Evolutionary conservation across 352 stramenopile genomes (phyloP).

Genomic region (Thalassiosira pacifica): DNA sequence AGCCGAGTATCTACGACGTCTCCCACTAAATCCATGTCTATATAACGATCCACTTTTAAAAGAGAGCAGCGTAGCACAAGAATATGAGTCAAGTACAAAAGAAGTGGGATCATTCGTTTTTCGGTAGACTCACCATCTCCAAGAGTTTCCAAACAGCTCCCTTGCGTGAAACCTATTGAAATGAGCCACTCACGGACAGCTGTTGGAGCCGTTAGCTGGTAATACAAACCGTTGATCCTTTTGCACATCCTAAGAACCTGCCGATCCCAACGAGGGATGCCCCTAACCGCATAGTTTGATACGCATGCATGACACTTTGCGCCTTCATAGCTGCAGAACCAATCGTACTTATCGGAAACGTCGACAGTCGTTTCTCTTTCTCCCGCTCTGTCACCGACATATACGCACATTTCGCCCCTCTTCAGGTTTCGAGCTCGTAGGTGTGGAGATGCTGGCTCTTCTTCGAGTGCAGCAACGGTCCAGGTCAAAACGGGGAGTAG

Average conservation of each 20-base stretch:
- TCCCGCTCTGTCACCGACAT: background rate
- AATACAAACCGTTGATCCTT: background rate
- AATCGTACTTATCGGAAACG: conserved; percentile 1
- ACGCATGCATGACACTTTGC: background rate
- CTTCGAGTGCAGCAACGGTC: background rate
- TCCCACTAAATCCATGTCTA: background rate
- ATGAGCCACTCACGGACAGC: background rate
- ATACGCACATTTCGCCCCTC: background rate
- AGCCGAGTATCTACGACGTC: background rate
- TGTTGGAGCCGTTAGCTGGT: background rate
- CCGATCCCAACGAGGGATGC: background rate
- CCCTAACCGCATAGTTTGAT: background rate
- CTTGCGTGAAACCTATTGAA: background rate
- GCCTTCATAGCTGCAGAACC: background rate
- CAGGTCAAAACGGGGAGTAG: background rate
- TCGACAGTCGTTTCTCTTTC: background rate
- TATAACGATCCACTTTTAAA: background rate
- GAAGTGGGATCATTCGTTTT: background rate
- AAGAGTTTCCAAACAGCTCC: background rate
- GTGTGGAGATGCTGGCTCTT: background rate
- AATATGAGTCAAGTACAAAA: background rate
- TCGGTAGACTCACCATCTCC: background rate
- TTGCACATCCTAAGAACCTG: background rate
- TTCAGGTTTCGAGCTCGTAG: background rate
- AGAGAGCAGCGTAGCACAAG: background rate